Conservation (phyloP, 208 protist genomes). For the Acanthamoeba castellanii region DNA sequence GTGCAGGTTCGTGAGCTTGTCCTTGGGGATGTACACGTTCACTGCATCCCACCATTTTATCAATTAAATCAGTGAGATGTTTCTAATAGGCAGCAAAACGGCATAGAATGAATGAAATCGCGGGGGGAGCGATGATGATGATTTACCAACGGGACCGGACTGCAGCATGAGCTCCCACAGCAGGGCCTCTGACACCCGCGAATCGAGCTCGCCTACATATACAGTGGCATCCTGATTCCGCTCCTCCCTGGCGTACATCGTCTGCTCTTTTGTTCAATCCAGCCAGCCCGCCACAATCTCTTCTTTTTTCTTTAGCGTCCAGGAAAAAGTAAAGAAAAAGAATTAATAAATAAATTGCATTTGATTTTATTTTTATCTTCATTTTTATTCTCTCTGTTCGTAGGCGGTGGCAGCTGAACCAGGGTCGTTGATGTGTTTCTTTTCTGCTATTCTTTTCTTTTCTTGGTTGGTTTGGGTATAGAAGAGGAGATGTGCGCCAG, state of each 20-base stretch:
- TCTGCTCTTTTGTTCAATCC: not conserved
- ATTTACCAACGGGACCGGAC: conserved; percentile 90
- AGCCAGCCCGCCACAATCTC: not conserved
- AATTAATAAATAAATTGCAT: too few relatives aligned
- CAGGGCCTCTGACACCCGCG: conserved; percentile 91
- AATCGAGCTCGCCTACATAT: conserved; percentile 93
- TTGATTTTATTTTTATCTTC: not conserved
- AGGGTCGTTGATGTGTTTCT: not conserved
- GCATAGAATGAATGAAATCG: conserved; percentile 26
- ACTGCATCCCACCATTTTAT: conserved; percentile 75
- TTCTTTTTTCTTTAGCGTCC: not conserved
- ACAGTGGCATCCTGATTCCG: conserved; percentile 94
- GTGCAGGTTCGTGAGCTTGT: conserved; percentile 92
- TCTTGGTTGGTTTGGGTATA: too few relatives aligned
- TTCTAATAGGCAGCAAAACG: not conserved
- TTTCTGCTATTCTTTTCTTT: not conserved
- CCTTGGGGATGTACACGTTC: conserved; percentile 94
- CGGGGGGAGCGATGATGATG: not conserved
- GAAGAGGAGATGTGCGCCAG: not conserved
- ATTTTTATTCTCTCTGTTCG: not conserved
- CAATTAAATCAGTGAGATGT: not conserved
- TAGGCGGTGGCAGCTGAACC: too few relatives aligned
- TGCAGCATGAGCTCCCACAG: conserved; percentile 96
- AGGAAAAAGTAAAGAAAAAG: conserved; percentile 41
- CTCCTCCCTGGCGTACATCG: conserved; percentile 79